Base-by-base conservation (phyloP, 2,329 filamentous ascomycete genomes). In the Cercospora nicotianae region DNA sequence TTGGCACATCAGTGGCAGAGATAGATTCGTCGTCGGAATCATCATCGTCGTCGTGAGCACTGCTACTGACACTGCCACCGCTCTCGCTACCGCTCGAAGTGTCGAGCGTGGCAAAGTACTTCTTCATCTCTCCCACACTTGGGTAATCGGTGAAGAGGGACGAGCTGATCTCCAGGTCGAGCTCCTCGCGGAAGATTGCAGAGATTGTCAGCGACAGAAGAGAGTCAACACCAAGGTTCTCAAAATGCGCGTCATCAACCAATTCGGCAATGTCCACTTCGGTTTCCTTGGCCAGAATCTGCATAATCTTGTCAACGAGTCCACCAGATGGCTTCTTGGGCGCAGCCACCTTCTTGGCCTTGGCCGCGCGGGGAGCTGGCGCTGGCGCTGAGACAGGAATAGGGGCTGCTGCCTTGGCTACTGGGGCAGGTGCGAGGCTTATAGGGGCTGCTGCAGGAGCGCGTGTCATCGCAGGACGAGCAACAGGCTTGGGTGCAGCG, bases 231-330 rank as follows among this genome's bases (percentile, higher is more conserved):
- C 87, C 87, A 26, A 88, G 83, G 73, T 88, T 87, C 71, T 87
- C 86, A 72, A 88, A 89, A 60, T 85, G 84, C 63, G 87, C 83
- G 63, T 87, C 85, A 63, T 88, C 86, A 12, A 87, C 84, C 63
- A 89, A 82, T 74, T 89, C 87, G 20, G 82, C 81, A 73, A 85
- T 82, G 62, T 86, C 84, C 20, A 89, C 82, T 69, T 87, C 86
- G 59, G 86, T 86, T 77, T 92, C 90, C 42, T 85, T 83, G n/a
- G 89, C 87, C 69, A 92, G 88, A 65, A 89, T 90, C 64, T 86
- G 84, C 77, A 90, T 87, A 58, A 91, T 84, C 70, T 82, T 82
- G 68, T 72, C 85, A 77, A 75, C 82, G 74, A 80, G 84, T 53
- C 74, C 81, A 70, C 82, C 78, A 16, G 80, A 76, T 73, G 86